Base-by-base conservation (phyloP, 305 asterid genomes). In the Fraxinus dipetala region DNA sequence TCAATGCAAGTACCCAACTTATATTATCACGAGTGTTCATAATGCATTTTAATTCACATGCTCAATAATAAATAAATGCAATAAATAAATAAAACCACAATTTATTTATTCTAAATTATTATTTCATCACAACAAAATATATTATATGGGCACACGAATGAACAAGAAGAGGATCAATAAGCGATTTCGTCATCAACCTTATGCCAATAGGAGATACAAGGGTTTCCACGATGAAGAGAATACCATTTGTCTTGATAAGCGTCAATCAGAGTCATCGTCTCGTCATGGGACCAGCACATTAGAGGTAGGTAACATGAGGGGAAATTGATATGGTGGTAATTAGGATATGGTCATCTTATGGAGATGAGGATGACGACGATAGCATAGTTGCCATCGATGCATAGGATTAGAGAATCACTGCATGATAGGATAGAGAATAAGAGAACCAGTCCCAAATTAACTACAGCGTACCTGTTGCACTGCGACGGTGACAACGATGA, bases 271-370 rank as follows among this genome's bases (percentile, higher is more conserved):
- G 97, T 92, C 38, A 85, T 83, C 59, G 98, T 93, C 88, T 95
- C 99, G 5, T 93, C 99, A 72, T 91, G 94, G 10, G 99, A 92
- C 99, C 98, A 93, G 80, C 99, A 95, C 36, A 98, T 97, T 48
- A 97, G 99, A 0, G 99, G 99, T 0, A 93, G 87, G 56, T 98
- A 94, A 74, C 98, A 95, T 24, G 98, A 90, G 40, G 87, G 77
- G 7, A 92, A 76, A n/a, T 87, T 82, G 81, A 88, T 1, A 85
- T 80, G 75, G 90, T 80, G 59, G 88, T 86, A 79, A 87, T 76
- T 76, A 90, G 87, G 80, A 79, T 76, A 80, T 78, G 84, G 85
- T 85, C 77, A 11, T 48, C 59, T 16, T 48, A 13, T 4, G 59
- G 48, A 70, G 76, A 61, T 69, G 92, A 32, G 87, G 85, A 59